Base-by-base conservation (phyloP, 2,329 filamentous ascomycete genomes). In the Pyricularia sp. region DNA sequence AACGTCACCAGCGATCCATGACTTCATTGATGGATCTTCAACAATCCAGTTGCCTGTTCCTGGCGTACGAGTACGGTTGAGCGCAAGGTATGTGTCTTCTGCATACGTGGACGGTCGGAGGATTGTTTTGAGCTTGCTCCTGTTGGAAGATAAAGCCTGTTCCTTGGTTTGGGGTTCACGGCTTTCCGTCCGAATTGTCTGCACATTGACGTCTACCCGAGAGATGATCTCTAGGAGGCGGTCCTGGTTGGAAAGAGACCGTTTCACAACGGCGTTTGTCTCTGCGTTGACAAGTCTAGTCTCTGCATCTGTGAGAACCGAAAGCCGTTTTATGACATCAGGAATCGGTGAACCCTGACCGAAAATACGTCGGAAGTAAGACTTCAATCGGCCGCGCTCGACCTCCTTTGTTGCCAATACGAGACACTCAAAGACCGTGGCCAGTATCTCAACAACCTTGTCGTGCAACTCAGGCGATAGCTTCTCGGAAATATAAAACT, bases 41-140 rank as follows among this genome's bases (percentile, higher is more conserved):
- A 68, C 58, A 17, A 68, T 64, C 67, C 67, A 68, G 30, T 68
- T 61, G 31, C 67, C 67, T 2, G 67, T 68, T 3, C 67, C 67
- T 1, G 59, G 25, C 7, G 67, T 68, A 10, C 67, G 55, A 11
- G 67, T 68, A 30, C 67, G 58, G 4, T 33, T 64, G n/a, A 68
- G 67, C 17, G 31, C 67, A 11, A 64, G 31, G 33, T 68, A 68
- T 1, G 42, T 68, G 23, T 68, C 67, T 23, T 68, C 58, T 12
- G 67, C 59, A 25, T 68, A 68, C 28, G 59, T 25, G 3, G 67
- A 64, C 3, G 67, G 67, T 2, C 67, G 30, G 7, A 68, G 67
- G 17, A 68, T 68, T 1, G 30, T 58, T 36, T 68, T 68, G 26
- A 68, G 67, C 25, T 64, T 68, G 31, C 31, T 28, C 25, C 58